Percentiles rank a stretch among this genome's conserved stretches.
Evolutionary conservation across 2,329 filamentous ascomycete genomes (phyloP).

Genomic region (Venturia carpophila): DNA sequence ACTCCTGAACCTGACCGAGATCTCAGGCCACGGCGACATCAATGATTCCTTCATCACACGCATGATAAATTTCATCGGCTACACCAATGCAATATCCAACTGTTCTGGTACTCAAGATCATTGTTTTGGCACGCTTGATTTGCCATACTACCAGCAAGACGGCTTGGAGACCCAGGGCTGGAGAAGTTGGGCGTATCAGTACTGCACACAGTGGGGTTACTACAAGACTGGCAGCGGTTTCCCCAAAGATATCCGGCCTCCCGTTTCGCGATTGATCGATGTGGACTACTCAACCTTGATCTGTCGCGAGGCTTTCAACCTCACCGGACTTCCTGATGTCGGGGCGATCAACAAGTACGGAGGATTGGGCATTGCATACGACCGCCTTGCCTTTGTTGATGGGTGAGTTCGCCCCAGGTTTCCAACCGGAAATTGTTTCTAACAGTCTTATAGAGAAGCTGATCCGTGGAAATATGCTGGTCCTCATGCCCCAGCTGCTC

Average conservation of each 20-base stretch:
- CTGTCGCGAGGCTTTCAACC: slow-evolving; percentile 63
- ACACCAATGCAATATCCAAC: slow-evolving; percentile 40
- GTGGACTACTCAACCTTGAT: slow-evolving; percentile 53
- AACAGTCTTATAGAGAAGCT: slow-evolving; percentile 47
- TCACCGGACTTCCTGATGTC: slow-evolving; percentile 55
- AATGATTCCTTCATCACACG: slow-evolving; percentile 39
- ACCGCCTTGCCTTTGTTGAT: slow-evolving; percentile 68
- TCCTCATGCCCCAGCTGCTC: slow-evolving; percentile 57
- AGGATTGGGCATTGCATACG: slow-evolving; percentile 62
- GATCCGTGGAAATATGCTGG: slow-evolving; percentile 76
- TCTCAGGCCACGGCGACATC: slow-evolving; percentile 25
- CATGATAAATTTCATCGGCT: slow-evolving; percentile 51
- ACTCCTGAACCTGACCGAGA: slow-evolving; percentile 24
- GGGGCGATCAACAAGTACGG: slow-evolving; percentile 68
- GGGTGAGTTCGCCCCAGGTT: background rate
- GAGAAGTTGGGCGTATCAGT: slow-evolving; percentile 52
- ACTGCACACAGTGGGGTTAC: slow-evolving; percentile 63
- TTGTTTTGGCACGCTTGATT: slow-evolving; percentile 46
- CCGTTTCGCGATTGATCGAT: slow-evolving; percentile 64
- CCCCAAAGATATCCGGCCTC: slow-evolving; percentile 54
- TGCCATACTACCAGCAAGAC: slow-evolving; percentile 39
- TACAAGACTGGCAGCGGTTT: slow-evolving; percentile 65
- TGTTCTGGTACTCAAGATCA: slow-evolving; percentile 41
- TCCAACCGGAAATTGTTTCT: background rate
- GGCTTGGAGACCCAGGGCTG: slow-evolving; percentile 37